A percentile compares a stretch with the other conserved stretches of the same genome.
phyloP scores from a whole-genome alignment of 495 filamentous ascomycete species.

The Elaphomyces granulatus region DNA sequence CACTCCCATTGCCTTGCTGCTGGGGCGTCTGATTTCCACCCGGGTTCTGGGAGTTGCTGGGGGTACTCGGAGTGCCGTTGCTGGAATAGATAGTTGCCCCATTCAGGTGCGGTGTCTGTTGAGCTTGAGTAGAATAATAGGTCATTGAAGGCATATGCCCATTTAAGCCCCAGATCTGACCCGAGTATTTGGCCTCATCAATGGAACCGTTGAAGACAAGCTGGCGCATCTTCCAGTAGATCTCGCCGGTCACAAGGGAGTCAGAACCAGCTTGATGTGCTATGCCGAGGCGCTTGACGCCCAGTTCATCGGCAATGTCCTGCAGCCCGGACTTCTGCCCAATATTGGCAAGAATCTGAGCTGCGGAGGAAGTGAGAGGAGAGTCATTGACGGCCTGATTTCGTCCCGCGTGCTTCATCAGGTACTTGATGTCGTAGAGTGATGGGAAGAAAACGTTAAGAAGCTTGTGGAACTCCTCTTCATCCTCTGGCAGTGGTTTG shows the following conservation, averaged over 20 bases:
- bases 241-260: constrained; percentile 78
- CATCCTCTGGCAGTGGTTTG: constrained; percentile 67
- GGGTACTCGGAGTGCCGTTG: constrained; percentile 56
- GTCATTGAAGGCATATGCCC: constrained; percentile 38
- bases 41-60: constrained; percentile 40
- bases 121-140: constrained; percentile 28
- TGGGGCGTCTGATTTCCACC: constrained; percentile 43
- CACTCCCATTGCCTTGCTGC: constrained; percentile 30
- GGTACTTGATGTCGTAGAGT: constrained; percentile 91
- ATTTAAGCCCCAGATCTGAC: constrained; percentile 82
- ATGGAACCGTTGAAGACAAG: constrained; percentile 75
- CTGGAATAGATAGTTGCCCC: constrained; percentile 41
- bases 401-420: constrained; percentile 75
- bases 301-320: constrained; percentile 83
- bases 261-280: constrained; percentile 88
- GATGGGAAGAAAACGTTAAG: constrained; percentile 85
- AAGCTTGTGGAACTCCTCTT: constrained; percentile 68
- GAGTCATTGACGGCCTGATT: constrained; percentile 43
- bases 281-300: constrained; percentile 68
- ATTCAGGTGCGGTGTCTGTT: constrained; percentile 40
- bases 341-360: constrained; percentile 59
- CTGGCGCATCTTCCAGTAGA: constrained; percentile 80
- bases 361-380: constrained; percentile 45
- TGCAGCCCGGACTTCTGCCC: constrained; percentile 81
- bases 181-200: constrained; percentile 54